Evolutionary conservation across 345 rosid genomes (phyloP), one percentile per base, ranked within the genome.

Genomic region (Luvunga scandens): DNA sequence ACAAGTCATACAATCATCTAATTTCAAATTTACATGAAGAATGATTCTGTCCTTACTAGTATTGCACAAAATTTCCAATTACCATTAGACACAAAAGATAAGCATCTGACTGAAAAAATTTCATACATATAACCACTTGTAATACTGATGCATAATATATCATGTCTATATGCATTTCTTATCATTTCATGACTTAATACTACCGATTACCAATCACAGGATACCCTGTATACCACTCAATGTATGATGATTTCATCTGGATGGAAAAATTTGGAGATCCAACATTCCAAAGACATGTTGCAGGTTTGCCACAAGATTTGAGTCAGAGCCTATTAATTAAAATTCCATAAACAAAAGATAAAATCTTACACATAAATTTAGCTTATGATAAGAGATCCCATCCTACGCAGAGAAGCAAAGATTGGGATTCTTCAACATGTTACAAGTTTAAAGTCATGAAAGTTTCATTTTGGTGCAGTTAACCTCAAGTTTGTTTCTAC

Each of bases 211-310:
- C 48, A 48, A 60, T 64, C 57, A 79, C 89, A 92, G 98, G 82
- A 45, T 91, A 88, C 85, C 94, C 97, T 22, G 94, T 90, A 21
- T 92, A 94, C 79, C 98, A 94, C 80, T 92, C 97, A 22, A 89
- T 90, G 91, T 94, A 92, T 25, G 97, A 94, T 77, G 96, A 94
- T 79, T 94, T 84, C 69, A 60, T 84, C 72, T 94, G 97, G 98
- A 92, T 91, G 94, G 80, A 92, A 72, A 90, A 89, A 4, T 92
- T 87, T 75, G 98, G 98, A 18, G 94, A 90, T 69, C 97, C 92
- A 8, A 83, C 78, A 86, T 92, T 94, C 80, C 91, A 78, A 2
- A 87, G 97, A 85, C 92, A 91, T 83, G 85, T 91, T 27, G 97
- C 98, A 87, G 92, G 92, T 89, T 64, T 62, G 70, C 39, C 68